A percentile compares a stretch with the other conserved stretches of the same genome.
These are phyloP conservation scores for Dothidotthia symphoricarpi DNA, from an alignment of 2,329 filamentous ascomycete genomes.

Conservation along the genomic window DNA sequence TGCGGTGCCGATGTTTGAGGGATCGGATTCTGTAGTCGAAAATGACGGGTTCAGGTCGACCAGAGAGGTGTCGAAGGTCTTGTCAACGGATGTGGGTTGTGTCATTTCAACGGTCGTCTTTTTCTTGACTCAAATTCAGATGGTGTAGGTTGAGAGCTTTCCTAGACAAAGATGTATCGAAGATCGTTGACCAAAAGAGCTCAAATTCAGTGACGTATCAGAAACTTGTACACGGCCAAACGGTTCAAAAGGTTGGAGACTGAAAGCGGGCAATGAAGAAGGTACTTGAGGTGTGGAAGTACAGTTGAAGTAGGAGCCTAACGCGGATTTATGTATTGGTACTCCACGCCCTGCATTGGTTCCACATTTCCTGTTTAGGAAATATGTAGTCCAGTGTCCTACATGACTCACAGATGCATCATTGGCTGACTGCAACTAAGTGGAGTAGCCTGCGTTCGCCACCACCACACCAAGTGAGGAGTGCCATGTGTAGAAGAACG, in stretches of 20 bases:
- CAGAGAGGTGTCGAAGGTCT: conserved; percentile 43
- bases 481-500: too few relatives aligned
- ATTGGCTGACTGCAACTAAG: conserved; percentile 1
- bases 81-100: conserved; percentile 35
- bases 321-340: conserved; percentile 19
- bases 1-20: conserved; percentile 14
- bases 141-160: not conserved
- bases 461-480: too few relatives aligned
- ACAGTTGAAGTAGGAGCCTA: conserved; percentile 13
- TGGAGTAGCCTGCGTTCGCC: too few relatives aligned
- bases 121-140: not conserved
- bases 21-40: conserved; percentile 38
- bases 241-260: too few relatives aligned
- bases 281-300: conserved; percentile 6
- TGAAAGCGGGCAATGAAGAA: not conserved
- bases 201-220: not conserved
- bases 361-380: conserved; percentile 20
- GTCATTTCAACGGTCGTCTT: conserved; percentile 28
- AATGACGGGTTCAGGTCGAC: conserved; percentile 39
- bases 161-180: not conserved
- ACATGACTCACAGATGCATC: conserved; percentile 33
- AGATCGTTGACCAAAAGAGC: not conserved
- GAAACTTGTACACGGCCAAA: too few relatives aligned
- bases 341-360: conserved; percentile 15
- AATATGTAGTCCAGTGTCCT: conserved; percentile 25